Conservation (phyloP, 192 early-diverging fungal species). For the Linnemannia hyalina region DNA sequence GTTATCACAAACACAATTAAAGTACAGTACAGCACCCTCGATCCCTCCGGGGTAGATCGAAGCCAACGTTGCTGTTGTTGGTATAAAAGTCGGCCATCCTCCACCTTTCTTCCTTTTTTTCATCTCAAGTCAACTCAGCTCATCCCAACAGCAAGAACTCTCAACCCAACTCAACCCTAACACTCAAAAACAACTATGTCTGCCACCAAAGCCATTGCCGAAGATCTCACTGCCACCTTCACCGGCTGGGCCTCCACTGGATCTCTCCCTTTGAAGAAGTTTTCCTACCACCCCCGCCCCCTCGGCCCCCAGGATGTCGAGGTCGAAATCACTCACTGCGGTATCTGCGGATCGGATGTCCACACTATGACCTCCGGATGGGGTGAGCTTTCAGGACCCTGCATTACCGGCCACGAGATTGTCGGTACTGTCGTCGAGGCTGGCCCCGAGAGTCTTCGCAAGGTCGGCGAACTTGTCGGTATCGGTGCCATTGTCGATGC, state of each 20-base stretch:
- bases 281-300: constrained; percentile 70
- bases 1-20: no score
- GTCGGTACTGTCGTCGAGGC: constrained; percentile 55
- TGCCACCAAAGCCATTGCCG: constrained; percentile 42
- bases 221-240: constrained; percentile 66
- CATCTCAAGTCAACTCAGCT: neutral
- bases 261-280: constrained; percentile 47
- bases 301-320: constrained; percentile 74
- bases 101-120: neutral
- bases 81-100: neutral
- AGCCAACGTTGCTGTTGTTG: neutral
- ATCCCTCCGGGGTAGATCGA: neutral
- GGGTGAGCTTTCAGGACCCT: constrained; percentile 50
- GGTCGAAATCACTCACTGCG: constrained; percentile 82
- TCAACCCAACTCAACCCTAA: neutral
- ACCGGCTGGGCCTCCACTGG: constrained; percentile 58
- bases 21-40: neutral
- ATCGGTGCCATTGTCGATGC: constrained; percentile 75
- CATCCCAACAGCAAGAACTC: neutral
- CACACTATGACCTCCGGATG: constrained; percentile 78
- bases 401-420: constrained; percentile 66
- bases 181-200: neutral
- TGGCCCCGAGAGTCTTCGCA: constrained; percentile 51
- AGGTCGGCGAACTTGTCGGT: constrained; percentile 75
- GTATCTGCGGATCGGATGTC: constrained; percentile 83